phyloP scores from a whole-genome alignment of 1,284 basidiomycete species.

The Takashimella koratensis region DNA sequence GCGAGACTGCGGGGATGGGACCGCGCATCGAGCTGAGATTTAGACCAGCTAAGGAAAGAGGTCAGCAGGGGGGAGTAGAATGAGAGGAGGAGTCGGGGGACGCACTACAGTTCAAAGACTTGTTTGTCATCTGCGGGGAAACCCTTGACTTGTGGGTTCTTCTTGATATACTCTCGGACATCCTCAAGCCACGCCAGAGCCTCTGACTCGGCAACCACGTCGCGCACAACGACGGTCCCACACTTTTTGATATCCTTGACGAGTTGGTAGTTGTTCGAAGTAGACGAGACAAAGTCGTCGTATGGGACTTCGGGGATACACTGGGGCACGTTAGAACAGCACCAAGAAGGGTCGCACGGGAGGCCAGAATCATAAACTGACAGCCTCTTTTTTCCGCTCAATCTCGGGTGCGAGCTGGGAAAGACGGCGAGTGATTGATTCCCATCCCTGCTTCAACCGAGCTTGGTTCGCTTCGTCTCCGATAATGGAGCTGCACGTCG shows the following conservation, averaged over 20 bases:
- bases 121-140: conserved; percentile 66
- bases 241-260: conserved; percentile 54
- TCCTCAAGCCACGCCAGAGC: conserved; percentile 61
- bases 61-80: not conserved
- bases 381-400: conserved; percentile 48
- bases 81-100: no score
- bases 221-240: conserved; percentile 61
- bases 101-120: conserved; percentile 64
- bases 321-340: conserved; percentile 44
- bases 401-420: conserved; percentile 54
- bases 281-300: conserved; percentile 53
- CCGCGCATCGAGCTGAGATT: conserved; percentile 63
- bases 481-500: conserved; percentile 22
- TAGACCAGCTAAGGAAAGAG: conserved; percentile 56
- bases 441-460: conserved; percentile 57
- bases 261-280: no score
- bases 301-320: conserved; percentile 59
- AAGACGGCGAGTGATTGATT: conserved; percentile 56
- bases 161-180: conserved; percentile 57
- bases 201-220: conserved; percentile 57
- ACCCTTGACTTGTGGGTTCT: conserved; percentile 56
- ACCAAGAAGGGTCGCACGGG: not conserved
- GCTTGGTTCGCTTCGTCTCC: conserved; percentile 51
- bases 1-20: conserved; percentile 69
- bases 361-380: conserved; percentile 10